Conservation (phyloP, 345 rosid species). For the Adansonia digitata region DNA sequence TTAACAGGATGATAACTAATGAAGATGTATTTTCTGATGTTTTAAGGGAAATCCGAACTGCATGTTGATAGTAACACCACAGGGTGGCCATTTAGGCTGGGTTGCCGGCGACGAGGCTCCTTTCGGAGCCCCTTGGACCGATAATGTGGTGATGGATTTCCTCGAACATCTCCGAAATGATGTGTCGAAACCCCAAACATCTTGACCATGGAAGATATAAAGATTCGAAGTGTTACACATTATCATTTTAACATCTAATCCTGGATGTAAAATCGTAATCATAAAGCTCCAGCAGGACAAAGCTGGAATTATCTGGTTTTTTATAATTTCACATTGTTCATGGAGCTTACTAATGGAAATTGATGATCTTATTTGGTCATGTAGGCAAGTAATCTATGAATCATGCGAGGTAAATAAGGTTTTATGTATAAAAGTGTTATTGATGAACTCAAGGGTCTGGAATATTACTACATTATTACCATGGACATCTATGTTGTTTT, state of each 20-base stretch:
- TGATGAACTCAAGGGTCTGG: too few species aligned
- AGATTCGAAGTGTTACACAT: too few species aligned
- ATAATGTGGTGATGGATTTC: constrained; percentile 67
- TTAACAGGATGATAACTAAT: background rate
- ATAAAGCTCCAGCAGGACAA: background rate
- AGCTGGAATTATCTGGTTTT: background rate
- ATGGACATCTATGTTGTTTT: too few species aligned
- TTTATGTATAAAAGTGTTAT: too few species aligned
- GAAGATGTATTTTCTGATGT: background rate
- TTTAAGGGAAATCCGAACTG: constrained; percentile 66
- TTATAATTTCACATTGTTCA: background rate
- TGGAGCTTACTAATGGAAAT: background rate
- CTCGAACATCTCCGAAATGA: constrained; percentile 53
- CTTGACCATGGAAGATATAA: constrained; percentile 7
- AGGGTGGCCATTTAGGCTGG: constrained; percentile 91
- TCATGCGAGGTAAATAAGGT: too few species aligned
- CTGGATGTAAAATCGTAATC: background rate
- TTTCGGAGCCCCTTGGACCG: constrained; percentile 86
- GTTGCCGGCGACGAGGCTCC: constrained; percentile 73
- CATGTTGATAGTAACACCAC: constrained; percentile 76
- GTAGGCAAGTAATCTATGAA: background rate
- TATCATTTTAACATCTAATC: background rate
- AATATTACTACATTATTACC: too few species aligned
- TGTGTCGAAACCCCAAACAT: constrained; percentile 9
- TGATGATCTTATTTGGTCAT: background rate